Conservation (phyloP, 2,329 filamentous ascomycete genomes). For the Fusarium buxicola region DNA sequence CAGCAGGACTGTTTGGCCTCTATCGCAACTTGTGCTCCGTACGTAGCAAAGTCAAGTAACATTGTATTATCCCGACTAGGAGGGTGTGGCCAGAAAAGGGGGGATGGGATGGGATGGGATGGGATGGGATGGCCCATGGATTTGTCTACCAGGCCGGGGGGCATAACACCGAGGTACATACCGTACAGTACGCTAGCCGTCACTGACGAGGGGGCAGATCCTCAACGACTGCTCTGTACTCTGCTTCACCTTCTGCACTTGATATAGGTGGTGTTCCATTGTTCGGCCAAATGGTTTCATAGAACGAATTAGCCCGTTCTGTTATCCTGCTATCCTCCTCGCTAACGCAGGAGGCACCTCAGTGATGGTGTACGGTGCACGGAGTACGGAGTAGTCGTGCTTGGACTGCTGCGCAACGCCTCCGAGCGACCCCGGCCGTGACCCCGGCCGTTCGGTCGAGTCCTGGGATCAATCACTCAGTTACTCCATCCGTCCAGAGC, state of each 20-base stretch:
- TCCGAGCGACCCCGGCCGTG: conserved; percentile 22
- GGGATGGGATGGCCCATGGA: conserved; percentile 31
- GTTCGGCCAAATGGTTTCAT: conserved; percentile 8
- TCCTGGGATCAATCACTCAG: conserved; percentile 2
- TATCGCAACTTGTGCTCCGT: conserved; percentile 15
- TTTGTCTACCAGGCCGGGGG: conserved; percentile 29
- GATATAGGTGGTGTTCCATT: background rate
- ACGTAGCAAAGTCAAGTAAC: conserved; percentile 3
- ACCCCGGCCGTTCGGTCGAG: conserved; percentile 28
- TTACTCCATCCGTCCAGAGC: conserved; percentile 11
- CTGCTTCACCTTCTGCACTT: too few species aligned
- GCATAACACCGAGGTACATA: conserved; percentile 24
- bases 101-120: too few species aligned
- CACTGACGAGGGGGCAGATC: conserved; percentile 23
- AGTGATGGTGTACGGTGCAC: too few species aligned
- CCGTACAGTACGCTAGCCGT: conserved; percentile 9
- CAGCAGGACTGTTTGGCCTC: conserved; percentile 9
- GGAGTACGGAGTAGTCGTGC: conserved; percentile 1
- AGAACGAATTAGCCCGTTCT: conserved; percentile 30
- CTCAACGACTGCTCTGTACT: conserved; percentile 14
- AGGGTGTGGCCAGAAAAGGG: conserved; percentile 37
- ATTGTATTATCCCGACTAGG: background rate
- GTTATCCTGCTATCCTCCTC: conserved; percentile 21
- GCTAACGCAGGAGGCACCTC: conserved; percentile 17
- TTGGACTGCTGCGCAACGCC: conserved; percentile 27